These are phyloP conservation scores for Leishmania tarentolae DNA, from an alignment of 208 protist genomes.

Conservation along the genomic window DNA sequence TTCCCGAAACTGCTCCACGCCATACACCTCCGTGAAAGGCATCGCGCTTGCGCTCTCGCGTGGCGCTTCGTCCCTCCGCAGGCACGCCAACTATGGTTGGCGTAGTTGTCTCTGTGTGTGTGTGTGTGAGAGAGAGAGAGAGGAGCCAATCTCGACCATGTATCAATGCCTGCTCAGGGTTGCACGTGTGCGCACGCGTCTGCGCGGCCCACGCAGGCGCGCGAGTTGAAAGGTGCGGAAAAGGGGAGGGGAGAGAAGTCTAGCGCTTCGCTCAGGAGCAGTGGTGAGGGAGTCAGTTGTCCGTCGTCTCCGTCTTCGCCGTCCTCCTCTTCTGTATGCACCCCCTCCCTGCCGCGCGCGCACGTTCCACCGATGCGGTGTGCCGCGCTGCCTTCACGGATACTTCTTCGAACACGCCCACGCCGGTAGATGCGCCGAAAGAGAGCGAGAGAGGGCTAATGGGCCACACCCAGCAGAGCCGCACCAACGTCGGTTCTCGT, in stretches of 20 bases:
- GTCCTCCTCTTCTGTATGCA: not conserved
- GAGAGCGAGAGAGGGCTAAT: not conserved
- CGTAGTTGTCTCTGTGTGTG: conserved; percentile 3
- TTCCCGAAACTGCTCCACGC: conserved; percentile 73
- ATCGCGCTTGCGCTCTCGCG: conserved; percentile 18
- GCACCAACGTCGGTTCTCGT: not conserved
- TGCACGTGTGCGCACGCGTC: not conserved
- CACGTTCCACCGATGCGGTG: not conserved
- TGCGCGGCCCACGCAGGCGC: not conserved
- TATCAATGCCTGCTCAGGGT: no score
- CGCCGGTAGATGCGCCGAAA: not conserved
- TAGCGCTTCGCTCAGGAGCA: not conserved
- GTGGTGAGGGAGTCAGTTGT: not conserved
- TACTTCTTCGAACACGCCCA: not conserved
- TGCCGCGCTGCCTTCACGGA: not conserved
- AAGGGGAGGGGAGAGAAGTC: not conserved
- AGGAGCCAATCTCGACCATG: not conserved
- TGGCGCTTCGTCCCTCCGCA: not conserved
- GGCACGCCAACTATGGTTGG: not conserved
- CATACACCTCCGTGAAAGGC: conserved; percentile 77
- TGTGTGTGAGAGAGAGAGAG: not conserved
- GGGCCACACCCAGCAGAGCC: not conserved
- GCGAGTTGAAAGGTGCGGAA: not conserved
- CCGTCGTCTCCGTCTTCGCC: not conserved
- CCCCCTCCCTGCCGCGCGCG: no score